A percentile compares a stretch with the other conserved stretches of the same genome.
phyloP scores from a whole-genome alignment of 352 stramenopile genomes.

The Phytopythium delawarense region DNA sequence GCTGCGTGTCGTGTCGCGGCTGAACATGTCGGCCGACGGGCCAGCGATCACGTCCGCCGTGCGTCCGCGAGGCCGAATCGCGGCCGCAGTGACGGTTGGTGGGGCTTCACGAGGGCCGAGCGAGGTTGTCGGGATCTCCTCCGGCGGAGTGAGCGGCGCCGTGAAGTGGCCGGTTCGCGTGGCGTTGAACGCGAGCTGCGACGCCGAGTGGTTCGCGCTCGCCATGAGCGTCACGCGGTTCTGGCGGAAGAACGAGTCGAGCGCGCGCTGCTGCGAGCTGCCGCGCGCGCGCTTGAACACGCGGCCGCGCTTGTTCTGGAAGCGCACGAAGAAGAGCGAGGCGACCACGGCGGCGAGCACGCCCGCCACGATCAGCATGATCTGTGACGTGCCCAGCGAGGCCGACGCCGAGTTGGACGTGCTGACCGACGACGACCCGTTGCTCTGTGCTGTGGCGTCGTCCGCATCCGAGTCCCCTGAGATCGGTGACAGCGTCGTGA shows the following conservation, averaged over 20 bases:
- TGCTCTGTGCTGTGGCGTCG: slow-evolving; percentile 8
- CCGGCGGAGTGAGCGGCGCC: slow-evolving; percentile 23
- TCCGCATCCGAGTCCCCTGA: slow-evolving; percentile 9
- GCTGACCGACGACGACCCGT: slow-evolving; percentile 14
- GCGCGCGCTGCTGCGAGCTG: slow-evolving; percentile 33
- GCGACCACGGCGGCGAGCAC: slow-evolving; percentile 39
- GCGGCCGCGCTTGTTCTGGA: slow-evolving; percentile 21
- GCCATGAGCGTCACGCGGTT: slow-evolving; percentile 36
- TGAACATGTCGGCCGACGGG: slow-evolving; percentile 16
- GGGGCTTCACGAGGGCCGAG: slow-evolving; percentile 11
- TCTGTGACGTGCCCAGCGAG: slow-evolving; percentile 29
- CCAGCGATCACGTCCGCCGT: slow-evolving; percentile 16
- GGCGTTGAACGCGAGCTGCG: slow-evolving; percentile 10
- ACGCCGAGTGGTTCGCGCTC: slow-evolving; percentile 13
- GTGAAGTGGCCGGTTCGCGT: slow-evolving; percentile 14
- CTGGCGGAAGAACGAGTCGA: slow-evolving; percentile 52
- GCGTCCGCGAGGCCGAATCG: background rate
- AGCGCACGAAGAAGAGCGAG: slow-evolving; percentile 58
- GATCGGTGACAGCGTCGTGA: slow-evolving; percentile 35
- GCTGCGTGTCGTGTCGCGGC: slow-evolving; percentile 12
- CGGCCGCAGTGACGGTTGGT: background rate
- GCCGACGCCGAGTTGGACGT: slow-evolving; percentile 15
- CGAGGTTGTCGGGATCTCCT: slow-evolving; percentile 30
- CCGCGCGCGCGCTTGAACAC: slow-evolving; percentile 24
- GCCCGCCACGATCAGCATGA: slow-evolving; percentile 40